Evolutionary conservation across 495 filamentous ascomycete genomes (phyloP).

Genomic region (Podospora bellae-mahoneyi): DNA sequence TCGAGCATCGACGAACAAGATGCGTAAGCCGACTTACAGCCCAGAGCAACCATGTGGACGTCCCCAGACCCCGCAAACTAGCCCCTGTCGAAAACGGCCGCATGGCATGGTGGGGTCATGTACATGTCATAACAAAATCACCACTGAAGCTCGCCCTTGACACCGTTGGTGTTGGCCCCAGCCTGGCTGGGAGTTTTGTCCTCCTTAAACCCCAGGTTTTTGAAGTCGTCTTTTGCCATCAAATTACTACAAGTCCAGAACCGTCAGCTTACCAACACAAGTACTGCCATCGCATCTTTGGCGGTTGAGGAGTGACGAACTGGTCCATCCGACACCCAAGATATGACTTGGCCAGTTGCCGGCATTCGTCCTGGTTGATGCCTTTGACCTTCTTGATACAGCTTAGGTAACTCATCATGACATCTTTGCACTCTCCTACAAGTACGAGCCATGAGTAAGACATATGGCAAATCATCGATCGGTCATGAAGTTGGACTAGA

Average conservation of each 20-base stretch:
- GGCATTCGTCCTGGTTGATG: slow-evolving; percentile 80
- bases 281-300: not conserved
- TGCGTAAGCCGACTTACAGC: not conserved
- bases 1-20: not conserved
- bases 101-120: not conserved
- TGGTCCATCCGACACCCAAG: slow-evolving; percentile 90
- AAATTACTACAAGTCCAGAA: slow-evolving; percentile 63
- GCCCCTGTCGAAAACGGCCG: slow-evolving; percentile 6
- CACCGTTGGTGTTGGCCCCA: slow-evolving; percentile 26
- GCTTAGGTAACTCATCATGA: slow-evolving; percentile 77
- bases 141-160: slow-evolving; percentile 48
- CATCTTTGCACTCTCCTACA: slow-evolving; percentile 84
- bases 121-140: slow-evolving; percentile 16
- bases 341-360: slow-evolving; percentile 81
- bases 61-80: slow-evolving; percentile 2
- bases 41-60: not conserved
- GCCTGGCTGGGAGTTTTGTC: slow-evolving; percentile 14
- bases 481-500: not conserved
- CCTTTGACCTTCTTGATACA: slow-evolving; percentile 81
- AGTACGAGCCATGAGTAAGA: slow-evolving; percentile 14
- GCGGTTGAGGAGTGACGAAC: slow-evolving; percentile 41
- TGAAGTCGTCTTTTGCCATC: slow-evolving; percentile 91
- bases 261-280: not conserved
- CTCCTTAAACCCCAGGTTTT: slow-evolving; percentile 75
- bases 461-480: not conserved